Percentiles rank a stretch among this genome's conserved stretches.
phyloP scores from a whole-genome alignment of 1,139 yeast species.

The Wickerhamiella pararugosa region DNA sequence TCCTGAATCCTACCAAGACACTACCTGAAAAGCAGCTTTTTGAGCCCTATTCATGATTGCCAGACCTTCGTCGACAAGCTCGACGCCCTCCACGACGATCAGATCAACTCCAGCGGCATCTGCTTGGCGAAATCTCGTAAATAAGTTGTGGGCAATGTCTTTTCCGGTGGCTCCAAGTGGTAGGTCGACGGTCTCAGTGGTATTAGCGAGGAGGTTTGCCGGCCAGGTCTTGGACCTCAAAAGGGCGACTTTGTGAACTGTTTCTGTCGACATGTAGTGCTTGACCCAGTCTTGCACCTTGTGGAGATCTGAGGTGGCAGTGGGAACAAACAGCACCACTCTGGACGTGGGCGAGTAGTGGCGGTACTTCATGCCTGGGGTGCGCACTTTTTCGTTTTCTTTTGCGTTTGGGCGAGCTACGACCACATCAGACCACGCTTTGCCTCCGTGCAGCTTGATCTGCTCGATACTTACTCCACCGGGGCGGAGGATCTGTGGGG shows the following conservation, averaged over 20 bases:
- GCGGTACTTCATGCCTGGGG: slow-evolving; percentile 96
- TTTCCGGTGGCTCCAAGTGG: slow-evolving; percentile 43
- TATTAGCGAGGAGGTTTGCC: background rate
- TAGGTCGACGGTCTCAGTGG: slow-evolving; percentile 25
- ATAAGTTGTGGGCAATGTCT: slow-evolving; percentile 60
- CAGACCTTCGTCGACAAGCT: slow-evolving; percentile 60
- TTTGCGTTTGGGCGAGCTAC: slow-evolving; percentile 56
- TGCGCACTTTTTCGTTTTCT: slow-evolving; percentile 54
- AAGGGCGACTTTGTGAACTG: slow-evolving; percentile 32
- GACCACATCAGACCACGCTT: slow-evolving; percentile 43
- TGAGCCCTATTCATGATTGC: slow-evolving; percentile 86
- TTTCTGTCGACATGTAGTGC: slow-evolving; percentile 14
- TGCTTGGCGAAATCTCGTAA: slow-evolving; percentile 53
- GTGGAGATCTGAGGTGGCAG: background rate
- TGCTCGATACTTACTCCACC: slow-evolving; percentile 85
- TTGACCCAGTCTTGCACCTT: slow-evolving; percentile 35
- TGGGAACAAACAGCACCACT: slow-evolving; percentile 44
- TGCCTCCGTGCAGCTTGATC: slow-evolving; percentile 48
- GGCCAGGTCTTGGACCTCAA: slow-evolving; percentile 24
- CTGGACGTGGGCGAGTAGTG: slow-evolving; percentile 87
- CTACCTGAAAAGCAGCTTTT: slow-evolving; percentile 49
- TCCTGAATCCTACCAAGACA: background rate
- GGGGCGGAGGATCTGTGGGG: slow-evolving; percentile 83
- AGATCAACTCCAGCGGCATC: slow-evolving; percentile 49
- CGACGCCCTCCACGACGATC: slow-evolving; percentile 63